Base-by-base conservation (phyloP, 176 grass and related monocot genomes). In the Themeda triandra region DNA sequence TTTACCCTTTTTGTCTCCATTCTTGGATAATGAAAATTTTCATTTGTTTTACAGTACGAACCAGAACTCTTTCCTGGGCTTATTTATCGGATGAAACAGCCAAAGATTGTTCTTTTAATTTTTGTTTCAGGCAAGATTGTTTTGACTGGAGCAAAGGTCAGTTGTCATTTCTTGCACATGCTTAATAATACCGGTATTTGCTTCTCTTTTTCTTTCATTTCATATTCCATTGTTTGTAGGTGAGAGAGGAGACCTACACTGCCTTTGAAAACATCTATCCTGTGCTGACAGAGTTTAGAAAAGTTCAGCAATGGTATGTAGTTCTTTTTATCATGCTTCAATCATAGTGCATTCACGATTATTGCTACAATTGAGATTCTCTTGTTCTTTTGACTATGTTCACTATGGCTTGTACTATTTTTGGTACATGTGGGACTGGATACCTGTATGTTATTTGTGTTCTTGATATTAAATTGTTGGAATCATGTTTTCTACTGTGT, bases 61-160 rank as follows among this genome's bases (percentile, higher is more conserved):
- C 93, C 91, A 56, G 93, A 98, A 79, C 89, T 98, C 18, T 98
- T 98, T 78, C 96, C 96, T 75, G 96, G 93, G 5, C 58, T 95
- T 73, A 98, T 98, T 29, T 95, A 98, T 90, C 87, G 93, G 71
- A 98, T 98, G 96, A 98, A 89, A 56, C 96, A 98, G 79, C 96
- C 91, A 2, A 98, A 98, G 82, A 98, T 93, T 78, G 93, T 95
- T 88, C 96, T 93, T 71, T 88, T 98, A 48, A 98, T 98, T 90
- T 98, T 98, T 71, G 96, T 98, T 75, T 98, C 96, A 40, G 96
- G 96, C 69, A 95, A 98, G 78, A 98, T 98, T 85, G 96, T 98
- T 82, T 92, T 98, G 39, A 98, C 93, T 28, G 96, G 91, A 10
- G 93, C 96, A 74, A 95, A 98, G 96, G 96, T 95, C 79, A 86